Percentiles rank a stretch among this genome's conserved stretches.
Evolutionary conservation across 2,329 filamentous ascomycete species (phyloP).

Genomic region (Fusarium brachygibbosum): DNA sequence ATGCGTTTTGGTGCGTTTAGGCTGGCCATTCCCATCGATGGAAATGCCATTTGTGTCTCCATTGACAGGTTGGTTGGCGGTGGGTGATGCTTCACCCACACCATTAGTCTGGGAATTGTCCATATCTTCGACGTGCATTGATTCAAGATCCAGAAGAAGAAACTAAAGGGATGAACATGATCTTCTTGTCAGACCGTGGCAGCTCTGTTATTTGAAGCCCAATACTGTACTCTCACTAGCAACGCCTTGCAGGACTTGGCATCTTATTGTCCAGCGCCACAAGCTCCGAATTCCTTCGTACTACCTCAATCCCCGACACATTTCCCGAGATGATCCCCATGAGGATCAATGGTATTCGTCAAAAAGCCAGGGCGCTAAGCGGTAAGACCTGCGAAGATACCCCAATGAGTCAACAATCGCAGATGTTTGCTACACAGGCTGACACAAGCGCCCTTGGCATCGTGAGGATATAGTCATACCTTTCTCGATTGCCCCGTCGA

Average conservation of each 20-base stretch:
- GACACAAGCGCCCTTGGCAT: not conserved
- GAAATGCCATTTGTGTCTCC: not conserved
- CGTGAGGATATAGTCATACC: not conserved
- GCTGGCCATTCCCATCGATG: not conserved
- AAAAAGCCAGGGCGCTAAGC: not conserved
- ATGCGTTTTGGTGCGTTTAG: slow-evolving; percentile 1
- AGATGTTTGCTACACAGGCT: not conserved
- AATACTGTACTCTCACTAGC: not conserved
- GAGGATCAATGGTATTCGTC: not conserved
- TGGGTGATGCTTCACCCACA: not conserved
- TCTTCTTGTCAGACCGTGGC: not conserved
- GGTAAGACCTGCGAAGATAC: too few species aligned
- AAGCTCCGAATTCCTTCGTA: not conserved
- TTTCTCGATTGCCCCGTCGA: not conserved
- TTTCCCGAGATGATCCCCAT: slow-evolving; percentile 21
- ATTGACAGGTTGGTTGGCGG: not conserved
- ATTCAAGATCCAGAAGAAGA: too few species aligned
- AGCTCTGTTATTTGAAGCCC: slow-evolving; percentile 16
- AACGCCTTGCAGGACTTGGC: not conserved
- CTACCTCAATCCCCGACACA: slow-evolving; percentile 17
- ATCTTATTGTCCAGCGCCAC: slow-evolving; percentile 3
- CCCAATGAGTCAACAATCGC: not conserved
- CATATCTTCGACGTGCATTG: not conserved
- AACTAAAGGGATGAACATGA: fast-evolving
- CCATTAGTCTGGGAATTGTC: slow-evolving; percentile 1